Evolutionary conservation across 2,329 filamentous ascomycete species (phyloP), one percentile per base, ranked within the genome.

Genomic region (Ophiostoma piceae): DNA sequence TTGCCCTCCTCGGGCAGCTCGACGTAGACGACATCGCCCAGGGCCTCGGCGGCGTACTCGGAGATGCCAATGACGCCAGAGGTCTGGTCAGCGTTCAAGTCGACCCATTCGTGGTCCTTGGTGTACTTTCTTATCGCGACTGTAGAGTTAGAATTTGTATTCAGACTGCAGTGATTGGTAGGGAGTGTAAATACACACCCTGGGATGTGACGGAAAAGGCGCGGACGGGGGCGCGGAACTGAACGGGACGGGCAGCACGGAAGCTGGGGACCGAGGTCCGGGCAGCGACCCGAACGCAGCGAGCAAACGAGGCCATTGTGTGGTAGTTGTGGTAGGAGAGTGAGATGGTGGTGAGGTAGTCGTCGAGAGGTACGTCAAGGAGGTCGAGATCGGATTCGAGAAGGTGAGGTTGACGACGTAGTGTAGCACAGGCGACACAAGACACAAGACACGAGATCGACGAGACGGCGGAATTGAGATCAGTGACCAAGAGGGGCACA

Each of bases 61-160:
- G 92, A 95, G 79, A 99, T 96, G 72, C 95, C 95, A 75, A 89
- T 84, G 68, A 85, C 87, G 84, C 92, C 94, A 67, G 89, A 90
- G 80, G 91, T 94, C 79, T 90, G 88, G 81, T 96, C 91, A 68
- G 87, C 88, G 70, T 89, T 90, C 72, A 97, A 83, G 81, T 97
- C 93, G 79, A 99, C 89, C 95, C 95, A 99, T 84, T 99, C 95
- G 84, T 99, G 95, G 78, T 97, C 94, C 79, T 94, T 90, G 74
- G 95, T 97, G 85, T 96, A 99, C 79, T 90, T 92, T 82, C 95
- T 94, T 74, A 86, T 82, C 69, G 84, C 82, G 76, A 81, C 89
- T 67, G 9, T 5, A 26, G 26, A n/a, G n/a, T 62, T 47, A 69
- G 68, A 32, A 35, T 9, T 12, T 7, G 3, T 47, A 9, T 41